phyloP scores from a whole-genome alignment of 2,329 filamentous ascomycete species.

The Alternaria viburni region DNA sequence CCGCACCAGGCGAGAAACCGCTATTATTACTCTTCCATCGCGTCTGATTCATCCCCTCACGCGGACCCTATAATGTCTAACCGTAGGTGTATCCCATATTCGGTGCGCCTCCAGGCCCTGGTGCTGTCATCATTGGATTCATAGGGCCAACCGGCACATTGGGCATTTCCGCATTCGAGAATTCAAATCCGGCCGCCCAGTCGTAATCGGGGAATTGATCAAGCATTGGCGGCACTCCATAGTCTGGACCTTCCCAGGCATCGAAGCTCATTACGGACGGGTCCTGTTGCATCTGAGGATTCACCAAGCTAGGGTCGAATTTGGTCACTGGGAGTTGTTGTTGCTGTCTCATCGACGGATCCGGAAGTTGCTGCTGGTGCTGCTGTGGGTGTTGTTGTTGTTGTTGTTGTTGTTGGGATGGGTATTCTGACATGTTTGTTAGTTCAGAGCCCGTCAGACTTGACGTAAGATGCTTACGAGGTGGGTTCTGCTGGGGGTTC shows the following conservation, averaged over 20 bases:
- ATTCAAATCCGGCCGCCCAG: constrained; percentile 46
- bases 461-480: constrained; percentile 30
- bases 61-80: constrained; percentile 9
- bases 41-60: background rate
- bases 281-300: constrained; percentile 26
- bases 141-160: constrained; percentile 28
- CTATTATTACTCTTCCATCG: background rate
- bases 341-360: constrained; percentile 18
- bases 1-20: background rate
- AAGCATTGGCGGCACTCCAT: constrained; percentile 37
- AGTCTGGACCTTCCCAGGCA: constrained; percentile 37
- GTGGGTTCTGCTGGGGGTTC: constrained; percentile 32
- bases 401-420: constrained; percentile 15
- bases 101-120: constrained; percentile 15
- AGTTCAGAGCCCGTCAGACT: constrained; percentile 2
- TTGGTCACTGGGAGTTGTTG: constrained; percentile 33
- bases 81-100: constrained; percentile 38
- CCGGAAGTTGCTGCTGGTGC: constrained; percentile 17
- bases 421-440: constrained; percentile 23
- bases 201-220: constrained; percentile 49
- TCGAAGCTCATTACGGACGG: constrained; percentile 35
- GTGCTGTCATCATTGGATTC: constrained; percentile 26
- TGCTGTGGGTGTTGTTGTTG: constrained; percentile 13
- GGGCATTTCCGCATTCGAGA: constrained; percentile 38
- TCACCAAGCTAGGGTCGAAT: constrained; percentile 34